Percentiles rank a stretch among this genome's conserved stretches.
phyloP scores from a whole-genome alignment of 2,329 filamentous ascomycete genomes.

The Trichoderma oligosporum region DNA sequence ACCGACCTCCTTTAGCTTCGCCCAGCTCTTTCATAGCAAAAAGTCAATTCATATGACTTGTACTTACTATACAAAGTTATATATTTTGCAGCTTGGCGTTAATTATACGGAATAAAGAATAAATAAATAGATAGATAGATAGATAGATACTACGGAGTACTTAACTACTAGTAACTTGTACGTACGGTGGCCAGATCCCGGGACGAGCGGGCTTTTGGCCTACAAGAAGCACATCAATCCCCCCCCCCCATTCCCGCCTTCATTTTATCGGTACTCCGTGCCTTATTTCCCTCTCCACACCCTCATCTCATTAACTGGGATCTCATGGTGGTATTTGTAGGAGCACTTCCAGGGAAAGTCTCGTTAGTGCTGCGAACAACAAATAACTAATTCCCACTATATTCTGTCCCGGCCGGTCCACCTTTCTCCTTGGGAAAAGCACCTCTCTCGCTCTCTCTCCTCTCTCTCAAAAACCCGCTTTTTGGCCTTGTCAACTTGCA shows the following conservation, averaged over 20 bases:
- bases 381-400: slow-evolving; percentile 9
- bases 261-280: slow-evolving; percentile 18
- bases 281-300: slow-evolving; percentile 17
- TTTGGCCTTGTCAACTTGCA: no score
- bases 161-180: no score
- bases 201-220: background rate
- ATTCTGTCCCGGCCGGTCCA: slow-evolving; percentile 5
- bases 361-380: slow-evolving; percentile 5
- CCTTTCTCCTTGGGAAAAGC: slow-evolving; percentile 13
- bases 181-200: no score
- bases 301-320: slow-evolving; percentile 17
- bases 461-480: slow-evolving; percentile 1
- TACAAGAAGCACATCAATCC: background rate
- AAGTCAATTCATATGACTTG: no score
- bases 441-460: no score
- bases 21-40: no score
- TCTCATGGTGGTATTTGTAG: slow-evolving; percentile 2
- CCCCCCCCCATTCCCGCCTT: background rate
- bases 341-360: background rate
- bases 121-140: no score
- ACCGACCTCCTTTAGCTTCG: no score
- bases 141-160: no score
- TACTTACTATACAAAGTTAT: no score
- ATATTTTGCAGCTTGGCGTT: no score
- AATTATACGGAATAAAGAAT: no score